Conservation (phyloP, 768 basidiomycete genomes). For the Lyophyllum semitale region DNA sequence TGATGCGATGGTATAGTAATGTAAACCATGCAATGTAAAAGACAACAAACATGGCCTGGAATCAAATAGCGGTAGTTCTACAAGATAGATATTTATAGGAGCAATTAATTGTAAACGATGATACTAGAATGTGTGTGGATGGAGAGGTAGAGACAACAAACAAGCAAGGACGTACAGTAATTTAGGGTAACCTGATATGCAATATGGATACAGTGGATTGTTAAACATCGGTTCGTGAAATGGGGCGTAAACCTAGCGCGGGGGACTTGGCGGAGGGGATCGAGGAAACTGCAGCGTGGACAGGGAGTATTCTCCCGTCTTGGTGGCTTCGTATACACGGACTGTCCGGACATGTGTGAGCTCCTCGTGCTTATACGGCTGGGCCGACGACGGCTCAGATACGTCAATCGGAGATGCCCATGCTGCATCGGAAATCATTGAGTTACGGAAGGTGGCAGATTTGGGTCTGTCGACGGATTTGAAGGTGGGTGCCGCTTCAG, state of each 20-base stretch:
- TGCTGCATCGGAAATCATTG: constrained; percentile 14
- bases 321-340: constrained; percentile 52
- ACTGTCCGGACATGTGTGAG: constrained; percentile 54
- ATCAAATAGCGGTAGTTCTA: too few species aligned
- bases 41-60: neutral
- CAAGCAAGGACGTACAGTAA: neutral
- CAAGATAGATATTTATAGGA: too few species aligned
- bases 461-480: constrained; percentile 20
- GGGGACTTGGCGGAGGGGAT: constrained; percentile 18
- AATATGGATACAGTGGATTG: constrained; percentile 6
- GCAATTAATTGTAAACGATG: constrained; percentile 1
- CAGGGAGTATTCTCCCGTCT: constrained; percentile 27
- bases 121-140: neutral
- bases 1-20: neutral
- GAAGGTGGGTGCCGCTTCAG: constrained; percentile 14
- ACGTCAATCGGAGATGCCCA: constrained; percentile 20
- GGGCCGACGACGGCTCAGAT: neutral
- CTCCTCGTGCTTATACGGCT: constrained; percentile 31
- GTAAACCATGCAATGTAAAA: neutral
- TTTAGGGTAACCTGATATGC: constrained; percentile 5
- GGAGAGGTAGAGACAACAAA: neutral
- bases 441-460: constrained; percentile 13
- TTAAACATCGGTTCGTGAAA: neutral
- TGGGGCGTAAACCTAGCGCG: neutral
- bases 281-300: constrained; percentile 22